Evolutionary conservation across 208 protist species (phyloP), one percentile per base, ranked within the genome.

Genomic region (Wallacemonas sp.): DNA sequence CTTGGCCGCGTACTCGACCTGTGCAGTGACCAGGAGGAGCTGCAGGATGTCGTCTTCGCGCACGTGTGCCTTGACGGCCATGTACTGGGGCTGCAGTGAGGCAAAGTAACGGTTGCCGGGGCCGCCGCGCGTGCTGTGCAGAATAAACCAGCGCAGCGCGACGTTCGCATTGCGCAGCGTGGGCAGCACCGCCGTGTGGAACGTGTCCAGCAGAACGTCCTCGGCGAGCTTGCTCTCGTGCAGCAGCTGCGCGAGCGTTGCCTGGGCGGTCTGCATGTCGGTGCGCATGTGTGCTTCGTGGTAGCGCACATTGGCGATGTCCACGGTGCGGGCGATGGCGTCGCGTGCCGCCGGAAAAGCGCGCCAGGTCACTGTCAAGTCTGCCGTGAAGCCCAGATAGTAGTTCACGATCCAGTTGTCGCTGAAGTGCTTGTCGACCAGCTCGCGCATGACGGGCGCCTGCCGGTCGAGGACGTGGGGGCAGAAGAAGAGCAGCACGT

Each of bases 371-470:
- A 93, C 57, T 1, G 82, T 84, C 11, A 99, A 73, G 65, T 99
- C 98, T 20, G 98, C 93, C 0, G 86, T 95, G 77, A 94, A 94
- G 25, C 98, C 98, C 72, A 99, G 92, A 81, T 99, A 99, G 72
- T 97, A 98, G 57, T 96, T 84, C 46, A 99, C 95, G 10, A 99
- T 86, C 98, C 98, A 99, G 76, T 98, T 99, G 80, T 99, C 98
- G 14, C 81, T 74, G 76, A 99, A 99, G 78, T 98, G 95, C 74
- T 99, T 99, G 79, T 99, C 96, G 10, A 99, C 97, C 57, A 99
- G 97, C 72, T 99, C 98, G 61, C 96, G 78, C 98, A 99, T 99
- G 22, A 97, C 81, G 36, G 93, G 80, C 32, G 67, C 49, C 63
- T 98, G 84, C 12, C 91, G 70, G 2, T 89, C 49, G 12, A 99